Percentiles rank a stretch among this genome's conserved stretches.
These are phyloP conservation scores for Grosmannia penicillata DNA, from an alignment of 2,329 filamentous ascomycete genomes.

Conservation along the genomic window DNA sequence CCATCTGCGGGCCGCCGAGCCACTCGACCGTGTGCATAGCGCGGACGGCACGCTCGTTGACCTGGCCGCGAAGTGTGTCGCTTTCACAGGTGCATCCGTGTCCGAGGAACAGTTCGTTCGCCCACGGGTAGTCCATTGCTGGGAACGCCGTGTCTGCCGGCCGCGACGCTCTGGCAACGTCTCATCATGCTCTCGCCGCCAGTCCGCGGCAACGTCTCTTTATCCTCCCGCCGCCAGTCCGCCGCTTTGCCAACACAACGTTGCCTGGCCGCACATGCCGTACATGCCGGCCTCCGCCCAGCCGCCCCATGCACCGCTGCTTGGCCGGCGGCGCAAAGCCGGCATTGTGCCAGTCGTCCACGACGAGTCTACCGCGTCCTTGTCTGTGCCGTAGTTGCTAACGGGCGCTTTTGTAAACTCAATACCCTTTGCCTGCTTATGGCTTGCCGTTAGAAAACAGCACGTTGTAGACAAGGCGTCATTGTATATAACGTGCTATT, in stretches of 20 bases:
- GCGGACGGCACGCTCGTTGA: conserved; percentile 40
- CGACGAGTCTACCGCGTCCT: conserved; percentile 25
- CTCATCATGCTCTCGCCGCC: conserved; percentile 25
- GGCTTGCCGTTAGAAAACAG: conserved; percentile 51
- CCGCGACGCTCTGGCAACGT: conserved; percentile 61
- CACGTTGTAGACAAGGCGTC: too few relatives aligned
- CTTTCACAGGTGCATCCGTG: conserved; percentile 56
- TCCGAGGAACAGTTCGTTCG: conserved; percentile 62
- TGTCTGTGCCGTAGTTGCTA: conserved; percentile 44
- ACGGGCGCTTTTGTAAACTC: conserved; percentile 46
- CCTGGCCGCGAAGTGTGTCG: too few relatives aligned
- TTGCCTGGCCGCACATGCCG: conserved; percentile 29
- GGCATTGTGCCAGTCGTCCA: neutral
- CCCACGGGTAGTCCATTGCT: conserved; percentile 50
- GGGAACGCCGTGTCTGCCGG: conserved; percentile 57
- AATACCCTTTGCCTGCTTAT: conserved; percentile 29
- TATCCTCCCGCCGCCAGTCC: too few relatives aligned
- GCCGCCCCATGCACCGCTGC: too few relatives aligned
- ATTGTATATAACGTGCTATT: too few relatives aligned
- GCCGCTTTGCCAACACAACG: conserved; percentile 38
- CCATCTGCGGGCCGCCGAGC: conserved; percentile 30
- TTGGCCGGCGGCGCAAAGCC: too few relatives aligned
- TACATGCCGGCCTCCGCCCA: too few relatives aligned
- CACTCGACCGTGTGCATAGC: conserved; percentile 43
- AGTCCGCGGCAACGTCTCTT: conserved; percentile 22